Conservation (phyloP, 2,329 filamentous ascomycete genomes). For the Fusarium proliferatum region DNA sequence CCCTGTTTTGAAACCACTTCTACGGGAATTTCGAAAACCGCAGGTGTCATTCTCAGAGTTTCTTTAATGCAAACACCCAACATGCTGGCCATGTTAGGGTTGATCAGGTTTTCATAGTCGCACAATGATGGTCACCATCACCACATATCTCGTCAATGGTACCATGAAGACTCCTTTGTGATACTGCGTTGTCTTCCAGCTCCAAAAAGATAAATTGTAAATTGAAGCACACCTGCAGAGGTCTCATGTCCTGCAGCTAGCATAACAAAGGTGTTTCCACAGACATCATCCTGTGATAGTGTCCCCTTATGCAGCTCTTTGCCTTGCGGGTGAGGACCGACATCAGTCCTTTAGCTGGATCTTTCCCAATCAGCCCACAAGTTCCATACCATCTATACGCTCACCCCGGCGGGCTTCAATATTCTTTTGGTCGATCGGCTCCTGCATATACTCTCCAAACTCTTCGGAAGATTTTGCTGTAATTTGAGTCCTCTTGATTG, state of each 20-base stretch:
- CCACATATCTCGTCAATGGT: constrained; percentile 76
- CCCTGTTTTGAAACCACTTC: constrained; percentile 59
- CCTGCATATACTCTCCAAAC: constrained; percentile 76
- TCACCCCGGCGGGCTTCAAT: constrained; percentile 53
- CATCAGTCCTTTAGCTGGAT: constrained; percentile 49
- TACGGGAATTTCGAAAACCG: constrained; percentile 80
- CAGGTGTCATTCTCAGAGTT: constrained; percentile 77
- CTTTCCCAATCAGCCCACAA: constrained; percentile 63
- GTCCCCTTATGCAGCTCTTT: constrained; percentile 45
- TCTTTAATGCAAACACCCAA: constrained; percentile 82
- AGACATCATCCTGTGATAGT: constrained; percentile 72
- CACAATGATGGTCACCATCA: constrained; percentile 69
- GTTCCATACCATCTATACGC: constrained; percentile 60
- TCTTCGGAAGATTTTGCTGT: constrained; percentile 68
- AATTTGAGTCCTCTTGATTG: constrained; percentile 62
- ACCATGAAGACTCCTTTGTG: constrained; percentile 73
- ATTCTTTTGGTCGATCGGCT: constrained; percentile 72
- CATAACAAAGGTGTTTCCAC: constrained; percentile 78
- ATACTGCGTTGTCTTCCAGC: constrained; percentile 72
- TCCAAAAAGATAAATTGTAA: constrained; percentile 77
- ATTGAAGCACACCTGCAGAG: constrained; percentile 80
- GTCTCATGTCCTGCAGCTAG: constrained; percentile 84
- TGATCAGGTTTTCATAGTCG: constrained; percentile 77
- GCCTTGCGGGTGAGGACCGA: neutral
- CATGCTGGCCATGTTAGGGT: constrained; percentile 74